phyloP scores from a whole-genome alignment of 148 eudicot species.

The Cornus kousa region DNA sequence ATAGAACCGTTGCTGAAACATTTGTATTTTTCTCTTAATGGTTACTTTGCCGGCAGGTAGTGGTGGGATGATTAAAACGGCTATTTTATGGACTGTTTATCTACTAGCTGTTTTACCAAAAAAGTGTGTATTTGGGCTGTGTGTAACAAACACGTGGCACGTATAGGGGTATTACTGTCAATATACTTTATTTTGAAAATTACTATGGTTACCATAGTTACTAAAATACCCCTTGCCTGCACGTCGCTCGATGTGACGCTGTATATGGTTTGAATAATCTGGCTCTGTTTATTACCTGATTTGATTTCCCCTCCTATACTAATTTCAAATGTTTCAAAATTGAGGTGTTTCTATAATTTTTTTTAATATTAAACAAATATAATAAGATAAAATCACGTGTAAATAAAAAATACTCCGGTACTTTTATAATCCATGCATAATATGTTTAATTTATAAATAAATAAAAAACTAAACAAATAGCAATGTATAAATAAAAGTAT shows the following conservation, averaged over 20 bases:
- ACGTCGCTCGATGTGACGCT: neutral
- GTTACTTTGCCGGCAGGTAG: conserved; percentile 7
- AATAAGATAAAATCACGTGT: too few species aligned
- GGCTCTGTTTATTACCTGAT: neutral
- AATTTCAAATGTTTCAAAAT: neutral
- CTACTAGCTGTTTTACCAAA: too few species aligned
- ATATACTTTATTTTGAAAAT: too few species aligned
- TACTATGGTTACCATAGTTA: too few species aligned
- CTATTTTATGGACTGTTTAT: too few species aligned
- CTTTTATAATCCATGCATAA: too few species aligned
- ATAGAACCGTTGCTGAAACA: neutral
- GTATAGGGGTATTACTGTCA: neutral
- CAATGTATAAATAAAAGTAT: too few species aligned
- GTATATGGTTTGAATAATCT: neutral
- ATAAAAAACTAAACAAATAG: too few species aligned
- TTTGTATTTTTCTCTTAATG: neutral
- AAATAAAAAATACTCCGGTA: too few species aligned
- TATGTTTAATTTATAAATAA: too few species aligned
- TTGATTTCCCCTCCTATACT: neutral
- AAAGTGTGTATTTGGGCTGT: neutral
- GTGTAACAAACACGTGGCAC: neutral
- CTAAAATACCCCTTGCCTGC: neutral
- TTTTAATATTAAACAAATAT: too few species aligned
- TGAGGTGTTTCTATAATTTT: neutral
- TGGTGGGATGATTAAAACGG: neutral